A percentile compares a stretch with the other conserved stretches of the same genome.
phyloP scores from a whole-genome alignment of 1,284 basidiomycete genomes.

The Leccinum subrobustum region DNA sequence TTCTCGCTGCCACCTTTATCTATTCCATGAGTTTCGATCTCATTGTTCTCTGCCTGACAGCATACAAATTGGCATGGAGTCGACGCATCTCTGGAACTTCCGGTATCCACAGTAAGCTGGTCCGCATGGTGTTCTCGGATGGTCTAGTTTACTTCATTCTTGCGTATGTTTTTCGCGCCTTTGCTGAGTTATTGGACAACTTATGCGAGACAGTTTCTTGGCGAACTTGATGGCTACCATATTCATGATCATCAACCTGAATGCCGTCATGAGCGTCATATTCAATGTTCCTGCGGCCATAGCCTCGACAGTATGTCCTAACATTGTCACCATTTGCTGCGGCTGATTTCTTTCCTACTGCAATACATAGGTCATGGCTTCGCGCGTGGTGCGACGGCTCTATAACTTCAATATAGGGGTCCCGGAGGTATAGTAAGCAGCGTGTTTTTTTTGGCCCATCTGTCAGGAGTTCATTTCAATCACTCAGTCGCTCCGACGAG shows the following conservation, averaged over 20 bases:
- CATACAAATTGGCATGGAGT: conserved; percentile 34
- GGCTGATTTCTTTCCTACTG: conserved; percentile 3
- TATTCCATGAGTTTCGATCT: conserved; percentile 51
- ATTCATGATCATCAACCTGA: conserved; percentile 35
- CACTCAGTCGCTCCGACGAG: conserved; percentile 29
- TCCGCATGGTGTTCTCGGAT: conserved; percentile 35
- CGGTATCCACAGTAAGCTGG: conserved; percentile 23
- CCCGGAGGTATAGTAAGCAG: conserved; percentile 57
- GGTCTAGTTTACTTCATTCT: conserved; percentile 36
- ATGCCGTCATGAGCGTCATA: conserved; percentile 35
- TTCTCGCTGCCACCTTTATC: conserved; percentile 43
- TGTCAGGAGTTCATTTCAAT: conserved; percentile 4
- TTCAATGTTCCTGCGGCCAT: conserved; percentile 40
- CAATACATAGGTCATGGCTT: conserved; percentile 58
- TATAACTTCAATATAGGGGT: conserved; percentile 54
- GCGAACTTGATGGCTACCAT: conserved; percentile 35
- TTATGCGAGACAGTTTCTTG: conserved; percentile 26
- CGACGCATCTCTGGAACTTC: conserved; percentile 19
- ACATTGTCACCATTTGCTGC: neutral
- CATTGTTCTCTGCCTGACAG: conserved; percentile 41
- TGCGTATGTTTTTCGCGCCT: conserved; percentile 22
- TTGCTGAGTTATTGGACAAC: neutral
- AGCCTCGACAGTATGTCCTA: conserved; percentile 39
- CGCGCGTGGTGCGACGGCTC: conserved; percentile 66
- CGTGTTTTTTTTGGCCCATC: neutral